These are phyloP conservation scores for Nakaseomyces uthaithaninus DNA, from an alignment of 1,139 yeast genomes.

Conservation along the genomic window DNA sequence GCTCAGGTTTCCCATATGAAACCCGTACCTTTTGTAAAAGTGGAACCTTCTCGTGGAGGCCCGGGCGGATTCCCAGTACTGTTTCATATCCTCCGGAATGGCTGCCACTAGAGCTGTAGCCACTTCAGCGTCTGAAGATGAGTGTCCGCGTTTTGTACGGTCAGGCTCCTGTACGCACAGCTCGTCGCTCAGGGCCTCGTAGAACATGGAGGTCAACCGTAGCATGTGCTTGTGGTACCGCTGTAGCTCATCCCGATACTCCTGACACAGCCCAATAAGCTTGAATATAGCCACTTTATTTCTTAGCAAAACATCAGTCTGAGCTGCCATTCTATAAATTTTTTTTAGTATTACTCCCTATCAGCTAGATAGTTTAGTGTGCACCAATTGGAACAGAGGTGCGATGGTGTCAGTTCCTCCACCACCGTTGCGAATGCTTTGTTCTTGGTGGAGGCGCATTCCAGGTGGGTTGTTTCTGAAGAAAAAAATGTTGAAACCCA, in stretches of 20 bases:
- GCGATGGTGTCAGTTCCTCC: no score
- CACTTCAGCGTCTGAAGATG: background rate
- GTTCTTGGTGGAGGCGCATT: no score
- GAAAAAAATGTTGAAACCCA: no score
- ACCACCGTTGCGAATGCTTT: no score
- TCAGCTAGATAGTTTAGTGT: no score
- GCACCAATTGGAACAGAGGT: no score
- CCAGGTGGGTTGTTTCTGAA: no score
- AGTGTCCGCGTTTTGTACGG: background rate
- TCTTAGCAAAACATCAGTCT: background rate
- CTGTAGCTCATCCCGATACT: conserved; percentile 1
- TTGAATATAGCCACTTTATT: conserved; percentile 3
- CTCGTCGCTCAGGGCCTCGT: background rate
- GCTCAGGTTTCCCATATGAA: background rate
- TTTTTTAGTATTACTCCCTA: no score
- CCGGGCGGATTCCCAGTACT: background rate
- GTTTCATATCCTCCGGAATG: conserved; percentile 1
- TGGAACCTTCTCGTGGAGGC: conserved; percentile 1
- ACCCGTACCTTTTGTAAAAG: conserved; percentile 5
- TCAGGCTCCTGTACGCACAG: background rate
- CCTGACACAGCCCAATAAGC: conserved; percentile 1
- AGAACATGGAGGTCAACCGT: background rate
- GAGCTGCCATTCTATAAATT: no score
- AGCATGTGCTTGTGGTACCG: conserved; percentile 4
- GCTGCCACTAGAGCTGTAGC: background rate